Base-by-base conservation (phyloP, 2,329 filamentous ascomycete species). In the Diaporthe nobilis region DNA sequence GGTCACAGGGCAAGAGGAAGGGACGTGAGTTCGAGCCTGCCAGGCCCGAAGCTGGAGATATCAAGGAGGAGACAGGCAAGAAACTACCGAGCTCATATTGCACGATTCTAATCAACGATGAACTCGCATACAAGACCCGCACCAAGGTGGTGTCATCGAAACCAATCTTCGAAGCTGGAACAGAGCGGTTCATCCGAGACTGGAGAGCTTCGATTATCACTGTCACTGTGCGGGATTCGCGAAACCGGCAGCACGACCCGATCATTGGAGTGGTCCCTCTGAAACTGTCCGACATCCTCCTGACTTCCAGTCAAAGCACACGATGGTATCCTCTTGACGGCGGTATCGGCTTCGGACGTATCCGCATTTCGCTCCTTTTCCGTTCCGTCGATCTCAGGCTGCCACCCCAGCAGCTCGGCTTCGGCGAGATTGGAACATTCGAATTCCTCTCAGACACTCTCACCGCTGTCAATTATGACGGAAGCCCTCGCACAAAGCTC, bases 281-380 rank as follows among this genome's bases (percentile, higher is more conserved):
- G 76, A 97, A 95, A 82, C 84, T 98, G 0, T 94, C 94, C 0
- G 95, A 98, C 68, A 90, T 98, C n/a, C 87, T 99, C 31, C 92
- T 96, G 80, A 97, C 93, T 0, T 94, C 92, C 78, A 98, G 95
- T 60, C 95, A 98, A 83, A 87, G 93, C 73, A 97, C 95, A 3
- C 89, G 95, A 76, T 98, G 96, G 95, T 98, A 98, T 82, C 96
- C 97, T n/a, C 89, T 99, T 0, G 96, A 98, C 81, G 97, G 96
- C 31, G 97, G 97, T 15, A 93, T 98, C 77, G 94, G 97, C 0
- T 98, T 97, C 78, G 97, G 97, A 53, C 93, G 96, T 10, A 90
- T 98, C 76, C 93, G 96, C 55, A 94, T 99, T 79, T 98, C 95
- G 0, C 85, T 98, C 4, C 89, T 98, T 4, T 98, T 98, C 90